Base-by-base conservation (phyloP, 1,284 basidiomycete species). In the Heterobasidion occidentale region DNA sequence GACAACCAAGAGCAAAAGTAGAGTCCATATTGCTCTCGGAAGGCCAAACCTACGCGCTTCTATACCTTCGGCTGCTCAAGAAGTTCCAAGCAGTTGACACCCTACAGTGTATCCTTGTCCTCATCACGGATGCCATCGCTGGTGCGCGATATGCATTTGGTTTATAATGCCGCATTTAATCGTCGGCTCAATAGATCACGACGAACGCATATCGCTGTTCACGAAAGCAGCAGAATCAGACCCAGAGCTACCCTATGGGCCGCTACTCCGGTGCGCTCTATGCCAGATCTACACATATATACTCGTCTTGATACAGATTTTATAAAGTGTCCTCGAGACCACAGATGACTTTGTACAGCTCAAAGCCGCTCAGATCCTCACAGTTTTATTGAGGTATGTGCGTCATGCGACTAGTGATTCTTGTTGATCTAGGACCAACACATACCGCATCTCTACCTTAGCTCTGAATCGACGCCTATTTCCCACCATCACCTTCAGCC, bases 301-400 rank as follows among this genome's bases (percentile, higher is more conserved):
- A 47, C 53, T 59, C 45, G 20, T 49, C 36, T 27, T 51, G 27
- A 35, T 44, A 19, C 57, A 67, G 47, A 63, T 52, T 35, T 12
- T 38, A 33, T 15, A 35, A 47, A 94, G 92, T 63, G 80, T 86
- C 45, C 74, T 98, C 51, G 88, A 93, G 45, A 86, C 90, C 42
- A 86, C 88, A 63, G 96, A 99, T 68, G 93, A 97, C 68, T 98
- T 97, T 64, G 86, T 93, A 34, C 92, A 95, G 64, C 78, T 98
- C 59, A 97, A 95, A 68, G 80, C 90, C 27, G 80, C 91, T 0
- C 90, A 96, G 65, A 90, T 98, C 63, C 76, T 98, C 51, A 92
- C 94, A 1, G 79, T 94, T 19, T 79, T 98, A 33, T 80, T 98
- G 53, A 85, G 88, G 83, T 86, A 57, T 54, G 77, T 63, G 20